These are phyloP conservation scores for Penicillium sp. DNA, from an alignment of 2,329 filamentous ascomycete genomes.

Conservation along the genomic window DNA sequence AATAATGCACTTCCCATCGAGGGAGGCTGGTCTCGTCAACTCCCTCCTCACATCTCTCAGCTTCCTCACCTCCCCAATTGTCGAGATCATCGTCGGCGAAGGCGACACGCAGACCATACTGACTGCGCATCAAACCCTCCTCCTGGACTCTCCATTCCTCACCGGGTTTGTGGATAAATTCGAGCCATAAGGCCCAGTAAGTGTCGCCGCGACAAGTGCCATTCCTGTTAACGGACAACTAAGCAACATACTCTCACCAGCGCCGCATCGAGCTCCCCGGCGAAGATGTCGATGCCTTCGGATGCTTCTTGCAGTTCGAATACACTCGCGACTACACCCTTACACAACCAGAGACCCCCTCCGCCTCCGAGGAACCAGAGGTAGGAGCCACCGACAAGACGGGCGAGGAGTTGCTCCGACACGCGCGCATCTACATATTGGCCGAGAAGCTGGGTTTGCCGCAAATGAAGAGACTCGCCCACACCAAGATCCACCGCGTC, in stretches of 20 bases:
- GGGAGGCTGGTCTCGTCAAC: background rate
- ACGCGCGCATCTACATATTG: constrained; percentile 86
- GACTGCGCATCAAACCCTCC: constrained; percentile 76
- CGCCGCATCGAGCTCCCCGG: constrained; percentile 68
- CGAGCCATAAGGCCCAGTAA: constrained; percentile 61
- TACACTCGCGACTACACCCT: constrained; percentile 90
- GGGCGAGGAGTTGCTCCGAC: constrained; percentile 82
- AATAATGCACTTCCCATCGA: background rate
- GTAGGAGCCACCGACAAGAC: constrained; percentile 70
- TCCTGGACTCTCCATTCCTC: constrained; percentile 75
- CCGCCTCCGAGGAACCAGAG: constrained; percentile 64
- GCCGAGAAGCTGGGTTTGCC: constrained; percentile 74
- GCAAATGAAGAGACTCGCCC: constrained; percentile 72
- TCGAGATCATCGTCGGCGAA: constrained; percentile 66
- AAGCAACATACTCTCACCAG: constrained; percentile 38
- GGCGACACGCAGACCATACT: constrained; percentile 64
- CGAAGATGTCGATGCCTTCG: constrained; percentile 72
- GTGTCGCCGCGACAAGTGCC: constrained; percentile 27
- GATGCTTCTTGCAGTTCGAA: constrained; percentile 78
- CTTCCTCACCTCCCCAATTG: constrained; percentile 69
- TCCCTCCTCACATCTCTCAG: constrained; percentile 22
- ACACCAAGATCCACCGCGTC: constrained; percentile 89
- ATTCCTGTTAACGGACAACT: background rate
- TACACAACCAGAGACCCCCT: constrained; percentile 56
- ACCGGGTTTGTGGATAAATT: constrained; percentile 63